These are phyloP conservation scores for Yamadazyma dushanensis DNA, from an alignment of 1,139 yeast species.

Conservation along the genomic window DNA sequence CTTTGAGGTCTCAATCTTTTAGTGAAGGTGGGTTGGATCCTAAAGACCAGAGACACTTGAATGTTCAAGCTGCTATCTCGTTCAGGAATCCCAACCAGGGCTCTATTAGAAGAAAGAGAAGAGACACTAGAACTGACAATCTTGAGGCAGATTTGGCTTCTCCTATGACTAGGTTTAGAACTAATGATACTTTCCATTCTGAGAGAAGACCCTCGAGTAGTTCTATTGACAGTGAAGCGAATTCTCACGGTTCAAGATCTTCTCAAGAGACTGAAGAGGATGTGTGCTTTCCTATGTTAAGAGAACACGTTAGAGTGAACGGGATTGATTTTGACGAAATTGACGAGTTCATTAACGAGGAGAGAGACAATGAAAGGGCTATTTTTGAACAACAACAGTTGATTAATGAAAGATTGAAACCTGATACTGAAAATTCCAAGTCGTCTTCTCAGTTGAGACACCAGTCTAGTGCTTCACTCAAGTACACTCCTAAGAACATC, in stretches of 20 bases:
- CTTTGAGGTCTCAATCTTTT: conserved; percentile 36
- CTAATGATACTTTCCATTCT: conserved; percentile 32
- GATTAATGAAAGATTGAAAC: conserved; percentile 23
- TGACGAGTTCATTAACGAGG: conserved; percentile 69
- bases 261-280: conserved; percentile 93
- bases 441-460: conserved; percentile 17
- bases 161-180: conserved; percentile 32
- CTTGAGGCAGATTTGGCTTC: conserved; percentile 31
- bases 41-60: conserved; percentile 18
- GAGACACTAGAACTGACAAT: conserved; percentile 18
- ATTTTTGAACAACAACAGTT: conserved; percentile 32
- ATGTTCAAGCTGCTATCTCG: conserved; percentile 9
- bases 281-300: conserved; percentile 93
- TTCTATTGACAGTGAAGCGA: conserved; percentile 60
- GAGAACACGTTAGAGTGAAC: conserved; percentile 65
- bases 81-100: conserved; percentile 5
- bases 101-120: conserved; percentile 13
- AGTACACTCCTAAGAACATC: conserved; percentile 55
- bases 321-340: conserved; percentile 81
- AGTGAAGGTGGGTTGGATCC: conserved; percentile 19
- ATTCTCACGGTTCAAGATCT: conserved; percentile 69
- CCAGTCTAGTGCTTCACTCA: conserved; percentile 51
- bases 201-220: conserved; percentile 36
- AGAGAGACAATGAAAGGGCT: conserved; percentile 29
- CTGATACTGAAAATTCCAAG: conserved; percentile 6